Conservation (phyloP, 495 filamentous ascomycete species). For the Xylaria curta region DNA sequence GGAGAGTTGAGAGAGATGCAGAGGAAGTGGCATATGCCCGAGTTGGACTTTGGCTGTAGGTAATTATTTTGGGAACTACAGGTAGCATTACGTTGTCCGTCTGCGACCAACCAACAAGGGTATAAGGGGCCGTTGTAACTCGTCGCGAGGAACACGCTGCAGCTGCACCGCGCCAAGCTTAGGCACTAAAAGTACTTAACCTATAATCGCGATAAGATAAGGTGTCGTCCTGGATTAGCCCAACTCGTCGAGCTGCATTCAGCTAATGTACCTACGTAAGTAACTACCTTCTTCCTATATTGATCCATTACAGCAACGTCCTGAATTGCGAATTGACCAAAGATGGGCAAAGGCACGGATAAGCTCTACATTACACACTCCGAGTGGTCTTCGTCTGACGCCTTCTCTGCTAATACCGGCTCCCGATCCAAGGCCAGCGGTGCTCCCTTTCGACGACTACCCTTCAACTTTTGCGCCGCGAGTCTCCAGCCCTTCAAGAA, state of each 20-base stretch:
- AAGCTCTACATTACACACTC: constrained; percentile 94
- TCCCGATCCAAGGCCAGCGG: constrained; percentile 56
- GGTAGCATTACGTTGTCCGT: neutral
- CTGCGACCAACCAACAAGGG: neutral
- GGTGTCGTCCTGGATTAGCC: neutral
- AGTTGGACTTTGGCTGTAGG: constrained; percentile 11
- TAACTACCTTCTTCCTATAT: neutral
- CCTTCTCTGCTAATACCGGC: constrained; percentile 76
- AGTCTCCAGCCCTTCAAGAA: constrained; percentile 90
- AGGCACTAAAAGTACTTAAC: neutral
- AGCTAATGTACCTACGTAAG: neutral
- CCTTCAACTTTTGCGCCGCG: constrained; percentile 98
- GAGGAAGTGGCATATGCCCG: neutral
- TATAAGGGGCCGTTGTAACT: neutral
- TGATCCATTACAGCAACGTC: neutral
- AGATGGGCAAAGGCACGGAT: constrained; percentile 63
- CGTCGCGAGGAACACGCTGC: neutral
- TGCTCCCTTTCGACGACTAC: constrained; percentile 82
- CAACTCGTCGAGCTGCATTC: neutral
- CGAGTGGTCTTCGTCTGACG: constrained; percentile 92
- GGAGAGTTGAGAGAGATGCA: neutral
- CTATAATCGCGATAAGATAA: constrained; percentile 35
- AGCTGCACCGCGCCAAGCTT: neutral
- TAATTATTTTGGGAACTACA: constrained; percentile 5
- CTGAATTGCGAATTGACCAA: constrained; percentile 7